Conservation (phyloP, 179 eudicot species). For the Patellifolia procumbens region DNA sequence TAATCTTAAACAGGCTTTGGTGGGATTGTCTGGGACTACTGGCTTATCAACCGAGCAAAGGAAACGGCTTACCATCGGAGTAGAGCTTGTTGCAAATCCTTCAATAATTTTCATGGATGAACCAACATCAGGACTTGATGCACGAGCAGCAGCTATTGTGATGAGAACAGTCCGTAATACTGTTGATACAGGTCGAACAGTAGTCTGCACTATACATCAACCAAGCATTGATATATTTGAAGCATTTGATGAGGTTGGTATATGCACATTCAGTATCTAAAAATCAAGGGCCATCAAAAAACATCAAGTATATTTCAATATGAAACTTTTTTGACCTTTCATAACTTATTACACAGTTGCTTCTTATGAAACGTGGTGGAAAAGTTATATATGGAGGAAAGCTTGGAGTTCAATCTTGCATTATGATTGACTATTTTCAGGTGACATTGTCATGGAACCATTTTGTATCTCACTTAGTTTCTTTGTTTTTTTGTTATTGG, state of each 20-base stretch:
- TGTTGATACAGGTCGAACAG: constrained; percentile 96
- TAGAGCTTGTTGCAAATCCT: constrained; percentile 98
- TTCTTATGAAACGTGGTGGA: constrained; percentile 98
- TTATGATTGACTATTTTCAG: constrained; percentile 83
- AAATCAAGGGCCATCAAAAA: no score
- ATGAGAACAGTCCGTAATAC: constrained; percentile 96
- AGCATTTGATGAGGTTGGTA: constrained; percentile 84
- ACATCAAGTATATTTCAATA: not conserved
- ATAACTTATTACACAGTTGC: constrained; percentile 53
- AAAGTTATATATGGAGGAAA: constrained; percentile 88
- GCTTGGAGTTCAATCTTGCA: constrained; percentile 75
- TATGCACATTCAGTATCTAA: not conserved
- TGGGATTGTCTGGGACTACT: constrained; percentile 75
- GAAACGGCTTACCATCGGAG: constrained; percentile 89
- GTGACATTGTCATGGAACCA: constrained; percentile 25
- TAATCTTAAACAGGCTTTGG: constrained; percentile 70
- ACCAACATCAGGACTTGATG: constrained; percentile 98
- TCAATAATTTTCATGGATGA: constrained; percentile 98
- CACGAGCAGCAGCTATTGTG: constrained; percentile 98
- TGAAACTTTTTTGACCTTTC: constrained; percentile 5
- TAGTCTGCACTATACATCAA: constrained; percentile 94
- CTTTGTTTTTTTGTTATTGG: not conserved
- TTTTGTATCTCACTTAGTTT: not conserved
- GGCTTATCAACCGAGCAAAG: constrained; percentile 95
- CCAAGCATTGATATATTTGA: constrained; percentile 93